These are phyloP conservation scores for Oxyria digyna DNA, from an alignment of 148 eudicot genomes.

Conservation along the genomic window DNA sequence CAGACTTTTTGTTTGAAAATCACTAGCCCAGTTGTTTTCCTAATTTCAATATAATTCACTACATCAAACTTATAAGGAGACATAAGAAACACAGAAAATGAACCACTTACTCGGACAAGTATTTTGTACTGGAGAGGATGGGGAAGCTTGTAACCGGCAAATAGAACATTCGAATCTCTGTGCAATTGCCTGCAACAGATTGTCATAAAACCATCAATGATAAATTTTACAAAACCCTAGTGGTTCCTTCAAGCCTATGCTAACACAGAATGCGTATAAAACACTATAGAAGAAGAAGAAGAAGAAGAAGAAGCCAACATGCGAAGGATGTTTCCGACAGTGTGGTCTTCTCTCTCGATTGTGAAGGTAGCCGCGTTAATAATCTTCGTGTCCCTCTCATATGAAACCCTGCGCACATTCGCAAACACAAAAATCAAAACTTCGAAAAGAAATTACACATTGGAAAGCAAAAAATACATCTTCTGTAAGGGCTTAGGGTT, in stretches of 20 bases:
- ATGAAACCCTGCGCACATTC: slow-evolving; percentile 51
- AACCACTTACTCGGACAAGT: slow-evolving; percentile 59
- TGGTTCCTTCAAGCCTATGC: not conserved
- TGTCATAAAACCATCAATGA: not conserved
- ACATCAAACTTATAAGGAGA: not conserved
- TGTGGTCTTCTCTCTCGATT: slow-evolving; percentile 89
- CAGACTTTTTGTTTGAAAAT: not conserved
- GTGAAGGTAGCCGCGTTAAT: slow-evolving; percentile 96
- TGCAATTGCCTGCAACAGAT: slow-evolving; percentile 64
- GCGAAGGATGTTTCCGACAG: slow-evolving; percentile 90
- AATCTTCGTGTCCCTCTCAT: slow-evolving; percentile 92
- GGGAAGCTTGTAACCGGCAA: slow-evolving; percentile 97
- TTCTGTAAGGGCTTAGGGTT: not conserved
- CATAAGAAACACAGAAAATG: not conserved
- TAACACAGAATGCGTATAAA: not conserved
- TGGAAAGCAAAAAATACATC: not conserved
- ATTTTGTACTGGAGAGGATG: slow-evolving; percentile 99
- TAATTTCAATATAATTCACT: not conserved
- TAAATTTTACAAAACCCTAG: not conserved
- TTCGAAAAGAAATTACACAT: not conserved
- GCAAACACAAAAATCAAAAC: not conserved
- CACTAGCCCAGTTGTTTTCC: not conserved
- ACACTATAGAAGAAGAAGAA: not conserved
- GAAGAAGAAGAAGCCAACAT: slow-evolving; percentile 25
- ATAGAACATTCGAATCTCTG: slow-evolving; percentile 80